Evolutionary conservation across 352 stramenopile species (phyloP), one percentile per base, ranked within the genome.

Genomic region (Phytopythium sindhum): DNA sequence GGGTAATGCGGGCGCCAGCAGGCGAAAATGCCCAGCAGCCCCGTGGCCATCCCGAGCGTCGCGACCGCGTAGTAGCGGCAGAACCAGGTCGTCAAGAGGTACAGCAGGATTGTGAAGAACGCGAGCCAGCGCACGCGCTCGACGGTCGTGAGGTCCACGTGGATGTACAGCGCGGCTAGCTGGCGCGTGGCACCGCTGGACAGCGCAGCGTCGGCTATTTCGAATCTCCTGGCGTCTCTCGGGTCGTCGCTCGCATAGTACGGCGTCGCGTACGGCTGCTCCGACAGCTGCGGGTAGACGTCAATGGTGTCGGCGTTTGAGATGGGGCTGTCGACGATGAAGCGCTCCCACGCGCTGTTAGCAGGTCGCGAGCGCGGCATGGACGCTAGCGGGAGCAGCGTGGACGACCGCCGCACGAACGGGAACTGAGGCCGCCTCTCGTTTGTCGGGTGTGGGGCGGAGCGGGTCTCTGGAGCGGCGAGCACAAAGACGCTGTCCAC

Each of bases 101-200:
- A 80, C 44, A 75, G 48, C 24, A 80, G 50, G 17, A 75, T 57
- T 35, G 76, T 74, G 61, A 70, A 80, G 17, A 73, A 70, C 26
- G 69, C 70, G 15, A 72, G 39, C 73, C 73, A 80, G 47, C 73
- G 69, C 44, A 75, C 57, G 39, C 66, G 64, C 57, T 80, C 73
- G 45, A 77, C 73, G 1, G 69, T 75, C 0, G 67, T 69, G 64
- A 77, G 66, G 29, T 73, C 67, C 26, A 73, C 69, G 51, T 73
- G 66, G 2, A 67, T 72, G 35, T 77, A 75, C 66, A 77, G 72
- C 12, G 72, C 64, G 11, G 69, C 60, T 24, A 80, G 39, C 11
- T 73, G 65, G 28, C 61, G 57, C 24, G 51, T 57, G 26, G 33
- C 21, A 28, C 51, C 51, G 28, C 51, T 57, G 23, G 51, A 41